A percentile compares a stretch with the other conserved stretches of the same genome.
phyloP scores from a whole-genome alignment of 192 early-diverging fungal species.

The Linnemannia zychae region DNA sequence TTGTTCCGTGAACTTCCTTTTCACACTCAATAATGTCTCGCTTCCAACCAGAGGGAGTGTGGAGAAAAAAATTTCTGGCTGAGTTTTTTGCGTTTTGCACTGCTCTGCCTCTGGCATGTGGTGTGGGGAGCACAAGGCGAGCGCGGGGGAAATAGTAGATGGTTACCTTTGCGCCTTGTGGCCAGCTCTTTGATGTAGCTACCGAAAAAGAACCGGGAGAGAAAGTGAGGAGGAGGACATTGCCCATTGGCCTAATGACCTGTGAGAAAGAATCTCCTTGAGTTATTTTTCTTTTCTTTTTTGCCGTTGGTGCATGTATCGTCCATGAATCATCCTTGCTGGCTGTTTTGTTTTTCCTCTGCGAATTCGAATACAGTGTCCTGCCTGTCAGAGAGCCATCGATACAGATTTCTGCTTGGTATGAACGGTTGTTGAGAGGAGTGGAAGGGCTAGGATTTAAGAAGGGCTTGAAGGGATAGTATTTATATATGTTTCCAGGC shows the following conservation, averaged over 20 bases:
- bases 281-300: not conserved
- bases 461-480: not conserved
- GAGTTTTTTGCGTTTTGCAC: not conserved
- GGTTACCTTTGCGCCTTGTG: too few relatives aligned
- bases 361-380: not conserved
- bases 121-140: not conserved
- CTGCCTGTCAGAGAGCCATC: not conserved
- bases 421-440: too few relatives aligned
- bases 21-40: not conserved
- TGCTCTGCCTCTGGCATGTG: not conserved
- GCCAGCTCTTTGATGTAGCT: not conserved
- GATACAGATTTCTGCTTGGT: too few relatives aligned
- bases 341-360: not conserved
- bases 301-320: not conserved
- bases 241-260: not conserved
- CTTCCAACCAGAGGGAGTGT: not conserved
- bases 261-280: not conserved
- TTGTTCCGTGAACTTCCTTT: conserved; percentile 5
- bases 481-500: conserved; percentile 4
- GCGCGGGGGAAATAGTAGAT: not conserved
- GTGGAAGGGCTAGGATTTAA: not conserved
- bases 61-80: conserved; percentile 1
- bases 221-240: not conserved
- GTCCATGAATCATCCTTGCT: not conserved
- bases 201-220: conserved; percentile 5